phyloP scores from a whole-genome alignment of 805 yeast species.

The Lachancea sp. region DNA sequence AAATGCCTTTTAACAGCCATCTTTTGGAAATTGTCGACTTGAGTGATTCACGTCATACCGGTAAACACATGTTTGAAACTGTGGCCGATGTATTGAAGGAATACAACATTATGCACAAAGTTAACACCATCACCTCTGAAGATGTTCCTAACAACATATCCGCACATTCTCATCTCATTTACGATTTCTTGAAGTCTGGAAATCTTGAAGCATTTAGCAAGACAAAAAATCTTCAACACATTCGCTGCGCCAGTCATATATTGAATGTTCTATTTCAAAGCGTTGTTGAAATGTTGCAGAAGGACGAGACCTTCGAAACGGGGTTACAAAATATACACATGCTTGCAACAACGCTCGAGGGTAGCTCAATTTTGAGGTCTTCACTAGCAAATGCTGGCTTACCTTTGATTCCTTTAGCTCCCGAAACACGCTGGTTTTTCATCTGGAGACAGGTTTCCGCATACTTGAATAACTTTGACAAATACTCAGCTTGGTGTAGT shows the following conservation, averaged over 20 bases:
- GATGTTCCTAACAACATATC: conserved; percentile 1
- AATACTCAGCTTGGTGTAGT: neutral
- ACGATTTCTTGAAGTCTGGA: neutral
- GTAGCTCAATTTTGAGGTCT: neutral
- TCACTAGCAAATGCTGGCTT: conserved; percentile 1
- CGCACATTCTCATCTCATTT: neutral
- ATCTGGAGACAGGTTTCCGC: conserved; percentile 7
- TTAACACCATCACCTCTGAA: conserved; percentile 2
- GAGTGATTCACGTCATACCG: neutral
- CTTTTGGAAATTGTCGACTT: conserved; percentile 8
- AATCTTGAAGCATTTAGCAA: neutral
- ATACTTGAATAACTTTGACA: conserved; percentile 1
- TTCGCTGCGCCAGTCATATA: conserved; percentile 5
- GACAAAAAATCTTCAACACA: neutral
- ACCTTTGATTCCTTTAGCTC: conserved; percentile 6
- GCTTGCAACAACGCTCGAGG: conserved; percentile 2
- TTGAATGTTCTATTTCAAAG: conserved; percentile 1
- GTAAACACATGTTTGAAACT: neutral
- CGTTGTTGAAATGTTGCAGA: neutral
- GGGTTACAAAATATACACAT: conserved; percentile 1
- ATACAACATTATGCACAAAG: conserved; percentile 3
- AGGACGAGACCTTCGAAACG: neutral
- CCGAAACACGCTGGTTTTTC: conserved; percentile 4
- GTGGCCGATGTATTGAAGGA: conserved; percentile 1
- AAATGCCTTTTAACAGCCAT: conserved; percentile 5